A percentile compares a stretch with the other conserved stretches of the same genome.
Conservation (phyloP, 2,329 filamentous ascomycete species). For the Stemphylium lycopersici region DNA sequence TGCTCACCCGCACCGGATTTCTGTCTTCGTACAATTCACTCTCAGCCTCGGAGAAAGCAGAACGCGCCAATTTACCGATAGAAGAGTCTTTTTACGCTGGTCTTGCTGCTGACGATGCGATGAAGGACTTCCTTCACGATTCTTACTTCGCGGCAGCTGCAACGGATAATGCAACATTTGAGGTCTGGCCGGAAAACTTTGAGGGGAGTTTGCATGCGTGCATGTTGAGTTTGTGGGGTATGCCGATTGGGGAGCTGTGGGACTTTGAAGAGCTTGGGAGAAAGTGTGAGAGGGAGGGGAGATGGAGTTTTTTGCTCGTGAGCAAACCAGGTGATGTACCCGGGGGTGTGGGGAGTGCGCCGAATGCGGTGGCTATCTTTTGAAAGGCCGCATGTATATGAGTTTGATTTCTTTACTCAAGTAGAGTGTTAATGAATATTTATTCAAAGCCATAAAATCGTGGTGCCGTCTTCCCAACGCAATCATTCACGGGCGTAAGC, state of each 20-base stretch:
- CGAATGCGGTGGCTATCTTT: conserved; percentile 36
- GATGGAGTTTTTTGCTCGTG: conserved; percentile 61
- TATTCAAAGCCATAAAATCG: too few relatives aligned
- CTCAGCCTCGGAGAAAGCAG: conserved; percentile 9
- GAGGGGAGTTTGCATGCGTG: conserved; percentile 29
- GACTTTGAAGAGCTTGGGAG: conserved; percentile 39
- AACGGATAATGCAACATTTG: conserved; percentile 45
- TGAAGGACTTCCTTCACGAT: conserved; percentile 88
- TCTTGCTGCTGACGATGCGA: conserved; percentile 84
- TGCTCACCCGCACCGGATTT: conserved; percentile 41
- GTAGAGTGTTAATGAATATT: too few relatives aligned
- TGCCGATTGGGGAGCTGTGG: conserved; percentile 47
- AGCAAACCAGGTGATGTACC: conserved; percentile 54
- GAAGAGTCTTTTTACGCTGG: conserved; percentile 41
- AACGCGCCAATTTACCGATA: conserved; percentile 13
- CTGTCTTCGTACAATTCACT: conserved; percentile 19
- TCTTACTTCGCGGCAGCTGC: conserved; percentile 36
- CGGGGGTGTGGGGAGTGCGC: conserved; percentile 37
- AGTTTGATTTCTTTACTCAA: too few relatives aligned
- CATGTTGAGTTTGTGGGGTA: conserved; percentile 38
- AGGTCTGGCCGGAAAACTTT: conserved; percentile 29
- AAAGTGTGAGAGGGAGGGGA: conserved; percentile 34
- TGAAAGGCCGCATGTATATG: background rate
- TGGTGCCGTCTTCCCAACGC: too few relatives aligned
- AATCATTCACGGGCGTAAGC: too few relatives aligned